Conservation (phyloP, 2,329 filamentous ascomycete genomes). For the Monilinia polystroma region DNA sequence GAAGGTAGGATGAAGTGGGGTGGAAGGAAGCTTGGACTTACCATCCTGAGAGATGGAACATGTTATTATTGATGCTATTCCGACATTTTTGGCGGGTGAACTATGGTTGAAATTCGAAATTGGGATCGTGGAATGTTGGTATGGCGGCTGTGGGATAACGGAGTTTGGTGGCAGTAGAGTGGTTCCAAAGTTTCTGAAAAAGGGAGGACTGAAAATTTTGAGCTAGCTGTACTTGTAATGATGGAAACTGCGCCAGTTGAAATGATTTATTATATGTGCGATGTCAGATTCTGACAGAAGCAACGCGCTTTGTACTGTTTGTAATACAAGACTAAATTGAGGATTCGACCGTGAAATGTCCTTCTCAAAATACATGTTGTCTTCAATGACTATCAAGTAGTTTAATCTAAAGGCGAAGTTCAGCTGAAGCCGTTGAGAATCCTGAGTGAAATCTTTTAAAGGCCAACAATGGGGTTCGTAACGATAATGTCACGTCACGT, state of each 20-base stretch:
- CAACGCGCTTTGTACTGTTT: not conserved
- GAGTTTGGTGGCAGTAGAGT: not conserved
- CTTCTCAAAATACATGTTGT: not conserved
- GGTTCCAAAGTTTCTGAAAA: not conserved
- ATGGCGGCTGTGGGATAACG: not conserved
- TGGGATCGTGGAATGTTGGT: not conserved
- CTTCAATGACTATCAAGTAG: not conserved
- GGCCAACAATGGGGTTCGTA: not conserved
- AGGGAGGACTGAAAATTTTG: not conserved
- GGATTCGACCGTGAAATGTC: not conserved
- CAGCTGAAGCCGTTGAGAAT: not conserved
- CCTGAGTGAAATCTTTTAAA: not conserved
- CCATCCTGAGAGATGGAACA: slow-evolving; percentile 6
- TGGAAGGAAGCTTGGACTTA: slow-evolving; percentile 15
- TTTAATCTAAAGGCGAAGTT: not conserved
- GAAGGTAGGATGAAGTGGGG: slow-evolving; percentile 8
- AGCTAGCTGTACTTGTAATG: not conserved
- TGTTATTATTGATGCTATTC: slow-evolving; percentile 11
- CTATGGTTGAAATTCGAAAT: not conserved
- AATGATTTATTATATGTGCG: not conserved
- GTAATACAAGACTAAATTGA: not conserved
- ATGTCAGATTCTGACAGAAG: not conserved
- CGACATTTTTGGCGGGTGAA: not conserved
- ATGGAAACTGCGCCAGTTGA: not conserved
- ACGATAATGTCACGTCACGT: not conserved